phyloP scores from a whole-genome alignment of 1,139 yeast genomes.

The Tardiomyces blankii region DNA sequence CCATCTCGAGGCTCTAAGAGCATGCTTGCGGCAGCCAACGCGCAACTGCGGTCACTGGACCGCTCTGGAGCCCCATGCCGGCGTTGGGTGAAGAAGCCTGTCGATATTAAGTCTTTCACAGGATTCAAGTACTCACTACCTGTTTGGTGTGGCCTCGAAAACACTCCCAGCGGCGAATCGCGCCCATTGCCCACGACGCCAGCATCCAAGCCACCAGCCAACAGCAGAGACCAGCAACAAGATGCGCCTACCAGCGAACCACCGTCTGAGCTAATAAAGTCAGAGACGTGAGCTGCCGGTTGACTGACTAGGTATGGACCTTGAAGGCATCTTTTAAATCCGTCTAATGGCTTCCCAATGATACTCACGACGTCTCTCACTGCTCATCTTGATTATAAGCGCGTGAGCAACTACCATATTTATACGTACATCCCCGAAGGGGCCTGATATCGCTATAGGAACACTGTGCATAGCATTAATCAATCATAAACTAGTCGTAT shows the following conservation, averaged over 20 bases:
- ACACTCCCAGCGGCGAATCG: not conserved
- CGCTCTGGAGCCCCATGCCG: slow-evolving; percentile 32
- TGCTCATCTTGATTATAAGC: too few relatives aligned
- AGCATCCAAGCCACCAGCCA: not conserved
- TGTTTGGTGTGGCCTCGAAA: slow-evolving; percentile 29
- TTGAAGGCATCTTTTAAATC: too few relatives aligned
- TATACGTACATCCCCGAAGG: too few relatives aligned
- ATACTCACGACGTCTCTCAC: too few relatives aligned
- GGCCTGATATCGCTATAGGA: too few relatives aligned
- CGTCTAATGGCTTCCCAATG: too few relatives aligned
- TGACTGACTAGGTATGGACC: too few relatives aligned
- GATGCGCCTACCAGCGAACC: not conserved
- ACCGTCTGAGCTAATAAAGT: not conserved
- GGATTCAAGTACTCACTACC: slow-evolving; percentile 42
- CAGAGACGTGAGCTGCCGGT: not conserved
- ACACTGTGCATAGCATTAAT: not conserved
- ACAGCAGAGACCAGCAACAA: not conserved
- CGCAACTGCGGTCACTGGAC: slow-evolving; percentile 29
- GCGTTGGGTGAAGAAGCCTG: slow-evolving; percentile 40
- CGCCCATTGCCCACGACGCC: not conserved
- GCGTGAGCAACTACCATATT: too few relatives aligned
- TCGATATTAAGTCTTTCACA: slow-evolving; percentile 45
- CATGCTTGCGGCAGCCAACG: slow-evolving; percentile 7
- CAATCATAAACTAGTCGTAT: not conserved
- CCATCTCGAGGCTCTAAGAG: not conserved